Evolutionary conservation across 1,139 yeast species (phyloP), one percentile per base, ranked within the genome.

Genomic region (Yamadazyma sp.): DNA sequence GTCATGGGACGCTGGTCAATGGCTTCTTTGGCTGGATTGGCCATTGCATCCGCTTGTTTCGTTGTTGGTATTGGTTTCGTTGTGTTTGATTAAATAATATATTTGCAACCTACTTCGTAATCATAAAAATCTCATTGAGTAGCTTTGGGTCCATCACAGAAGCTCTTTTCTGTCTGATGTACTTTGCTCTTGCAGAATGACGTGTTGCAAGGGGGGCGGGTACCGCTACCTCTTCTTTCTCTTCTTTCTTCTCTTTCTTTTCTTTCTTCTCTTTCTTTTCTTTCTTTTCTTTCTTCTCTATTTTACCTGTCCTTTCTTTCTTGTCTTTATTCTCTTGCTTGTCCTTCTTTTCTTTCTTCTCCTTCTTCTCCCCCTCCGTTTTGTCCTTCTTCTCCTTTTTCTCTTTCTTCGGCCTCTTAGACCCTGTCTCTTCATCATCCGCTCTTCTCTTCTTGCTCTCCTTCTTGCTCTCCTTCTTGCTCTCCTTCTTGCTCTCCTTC

Each of bases 71-170:
- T 61, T 40, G 56, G 73, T 21, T 53, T 65, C 33, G 48, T 71
- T 37, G 53, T 47, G 41, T 64, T 46, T 62, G 61, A 50, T 39
- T 45, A 38, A 33, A 14, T 31, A 28, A 4, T 22, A 6, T 22
- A 34, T 33, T 25, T 33, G 26, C 23, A 14, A 11, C 4, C 32
- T 53, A 70, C 45, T 66, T 74, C 42, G 86, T 70, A 34, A 87
- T 79, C 97, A 90, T 90, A 58, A 90, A 86, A 42, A 90, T 90
- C 61, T 90, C 97, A 52, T 87, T 88, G 45, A 90, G 74, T 17
- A 96, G 89, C 57, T 87, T 82, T 11, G 85, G 75, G 57, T 90
- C 97, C 82, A 85, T 78, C 0, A 90, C 89, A 1, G 97, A 89
- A 6, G 95, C 95, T 52, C 92, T 75, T 57, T 90, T 90, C 56